phyloP scores from a whole-genome alignment of 2,329 filamentous ascomycete species.

The Pseudogymnoascus sp. region DNA sequence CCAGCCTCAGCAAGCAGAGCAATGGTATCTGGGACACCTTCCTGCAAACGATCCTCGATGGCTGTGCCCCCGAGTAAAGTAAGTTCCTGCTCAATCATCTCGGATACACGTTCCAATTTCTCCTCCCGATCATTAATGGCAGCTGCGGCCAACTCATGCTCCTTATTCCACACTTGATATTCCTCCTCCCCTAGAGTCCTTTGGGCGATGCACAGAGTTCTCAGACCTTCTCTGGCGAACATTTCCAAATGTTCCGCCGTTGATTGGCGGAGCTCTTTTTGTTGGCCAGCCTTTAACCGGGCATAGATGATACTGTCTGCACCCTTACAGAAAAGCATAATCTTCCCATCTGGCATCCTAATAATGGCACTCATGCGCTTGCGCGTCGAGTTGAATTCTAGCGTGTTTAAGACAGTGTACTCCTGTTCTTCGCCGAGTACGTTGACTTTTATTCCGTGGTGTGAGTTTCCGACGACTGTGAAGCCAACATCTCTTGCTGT shows the following conservation, averaged over 20 bases:
- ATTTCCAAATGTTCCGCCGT: slow-evolving; percentile 95
- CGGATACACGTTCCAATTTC: slow-evolving; percentile 82
- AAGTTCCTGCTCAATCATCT: slow-evolving; percentile 83
- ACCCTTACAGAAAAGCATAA: slow-evolving; percentile 92
- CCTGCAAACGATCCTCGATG: slow-evolving; percentile 93
- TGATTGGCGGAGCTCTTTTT: slow-evolving; percentile 69
- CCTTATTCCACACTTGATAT: slow-evolving; percentile 74
- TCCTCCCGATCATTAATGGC: slow-evolving; percentile 82
- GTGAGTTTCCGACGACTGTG: slow-evolving; percentile 73
- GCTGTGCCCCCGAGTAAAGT: slow-evolving; percentile 86
- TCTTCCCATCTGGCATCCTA: slow-evolving; percentile 82
- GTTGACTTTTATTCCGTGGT: slow-evolving; percentile 77
- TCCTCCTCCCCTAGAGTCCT: slow-evolving; percentile 72
- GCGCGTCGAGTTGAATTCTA: slow-evolving; percentile 94
- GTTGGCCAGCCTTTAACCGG: slow-evolving; percentile 74
- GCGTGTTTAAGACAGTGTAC: slow-evolving; percentile 83
- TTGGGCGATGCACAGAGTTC: slow-evolving; percentile 89
- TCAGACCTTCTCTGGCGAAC: slow-evolving; percentile 90
- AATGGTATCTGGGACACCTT: slow-evolving; percentile 94
- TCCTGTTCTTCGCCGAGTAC: slow-evolving; percentile 76
- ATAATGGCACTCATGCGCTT: slow-evolving; percentile 98
- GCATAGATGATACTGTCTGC: slow-evolving; percentile 97
- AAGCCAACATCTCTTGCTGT: slow-evolving; percentile 95
- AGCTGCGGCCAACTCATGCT: slow-evolving; percentile 80
- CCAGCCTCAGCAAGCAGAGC: slow-evolving; percentile 82